Conservation (phyloP, 192 early-diverging fungal genomes). For the Phlyctochytrium planicorne region DNA sequence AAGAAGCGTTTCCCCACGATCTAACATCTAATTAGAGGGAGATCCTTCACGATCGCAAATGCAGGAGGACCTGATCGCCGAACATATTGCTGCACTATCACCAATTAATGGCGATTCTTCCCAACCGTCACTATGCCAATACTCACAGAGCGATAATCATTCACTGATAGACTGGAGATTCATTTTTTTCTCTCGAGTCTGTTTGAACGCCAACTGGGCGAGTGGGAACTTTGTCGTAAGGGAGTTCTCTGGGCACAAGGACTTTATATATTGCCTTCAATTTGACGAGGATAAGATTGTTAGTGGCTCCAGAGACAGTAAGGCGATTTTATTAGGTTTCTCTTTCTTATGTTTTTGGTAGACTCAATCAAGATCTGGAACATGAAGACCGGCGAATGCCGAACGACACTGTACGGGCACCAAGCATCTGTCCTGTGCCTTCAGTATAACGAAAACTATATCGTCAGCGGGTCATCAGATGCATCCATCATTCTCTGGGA, state of each 20-base stretch:
- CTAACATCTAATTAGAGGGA: too few relatives aligned
- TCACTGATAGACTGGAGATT: constrained; percentile 62
- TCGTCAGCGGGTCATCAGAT: constrained; percentile 84
- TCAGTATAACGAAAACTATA: constrained; percentile 67
- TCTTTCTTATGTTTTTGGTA: not conserved
- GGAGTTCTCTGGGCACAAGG: constrained; percentile 70
- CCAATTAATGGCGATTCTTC: too few relatives aligned
- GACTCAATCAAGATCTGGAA: constrained; percentile 75
- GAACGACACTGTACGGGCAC: constrained; percentile 68
- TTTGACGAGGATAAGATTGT: constrained; percentile 72
- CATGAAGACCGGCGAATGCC: constrained; percentile 51
- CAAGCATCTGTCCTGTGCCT: constrained; percentile 81
- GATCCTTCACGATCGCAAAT: too few relatives aligned
- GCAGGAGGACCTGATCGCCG: too few relatives aligned
- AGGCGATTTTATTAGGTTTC: constrained; percentile 8
- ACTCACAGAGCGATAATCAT: too few relatives aligned
- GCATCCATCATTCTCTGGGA: constrained; percentile 77
- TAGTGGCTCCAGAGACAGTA: constrained; percentile 67
- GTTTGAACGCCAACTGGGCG: too few relatives aligned
- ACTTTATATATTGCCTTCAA: constrained; percentile 85
- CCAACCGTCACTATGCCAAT: too few relatives aligned
- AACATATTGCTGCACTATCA: too few relatives aligned
- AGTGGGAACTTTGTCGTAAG: constrained; percentile 55
- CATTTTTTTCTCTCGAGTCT: constrained; percentile 66
- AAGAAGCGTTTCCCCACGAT: too few relatives aligned